Evolutionary conservation across 768 basidiomycete species (phyloP).

Genomic region (button mushroom (Agaricus bisporus)): DNA sequence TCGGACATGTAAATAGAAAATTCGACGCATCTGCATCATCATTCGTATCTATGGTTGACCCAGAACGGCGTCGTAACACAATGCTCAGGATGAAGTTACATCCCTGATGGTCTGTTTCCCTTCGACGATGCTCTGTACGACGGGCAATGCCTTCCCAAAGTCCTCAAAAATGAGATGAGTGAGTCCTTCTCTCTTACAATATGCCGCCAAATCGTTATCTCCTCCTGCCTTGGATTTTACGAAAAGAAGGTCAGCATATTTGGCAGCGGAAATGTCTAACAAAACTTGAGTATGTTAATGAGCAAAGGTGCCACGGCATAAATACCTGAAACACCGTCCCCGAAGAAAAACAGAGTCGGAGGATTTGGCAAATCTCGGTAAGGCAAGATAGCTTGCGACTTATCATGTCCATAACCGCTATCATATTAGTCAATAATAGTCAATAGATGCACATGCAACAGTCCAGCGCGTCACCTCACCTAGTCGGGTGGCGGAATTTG

Average conservation of each 20-base stretch:
- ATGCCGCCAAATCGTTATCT: slow-evolving; percentile 82
- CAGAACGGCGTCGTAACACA: background rate
- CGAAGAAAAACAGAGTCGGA: slow-evolving; percentile 92
- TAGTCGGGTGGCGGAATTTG: slow-evolving; percentile 83
- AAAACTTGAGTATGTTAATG: slow-evolving; percentile 41
- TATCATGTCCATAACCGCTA: slow-evolving; percentile 92
- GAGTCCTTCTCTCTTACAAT: slow-evolving; percentile 76
- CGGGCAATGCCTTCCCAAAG: slow-evolving; percentile 54
- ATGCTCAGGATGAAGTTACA: slow-evolving; percentile 21
- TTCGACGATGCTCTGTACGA: slow-evolving; percentile 66
- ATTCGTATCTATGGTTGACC: background rate
- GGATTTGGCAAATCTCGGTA: slow-evolving; percentile 67
- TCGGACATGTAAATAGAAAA: background rate
- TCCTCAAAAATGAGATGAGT: slow-evolving; percentile 73
- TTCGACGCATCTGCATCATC: background rate
- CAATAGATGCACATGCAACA: background rate
- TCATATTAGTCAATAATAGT: background rate
- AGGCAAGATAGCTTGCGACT: slow-evolving; percentile 89
- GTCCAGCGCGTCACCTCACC: slow-evolving; percentile 35
- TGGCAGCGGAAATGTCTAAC: slow-evolving; percentile 89
- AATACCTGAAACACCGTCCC: slow-evolving; percentile 92
- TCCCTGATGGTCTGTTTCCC: slow-evolving; percentile 57
- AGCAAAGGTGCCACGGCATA: slow-evolving; percentile 8
- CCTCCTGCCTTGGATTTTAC: slow-evolving; percentile 76
- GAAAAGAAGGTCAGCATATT: slow-evolving; percentile 91